These are phyloP conservation scores for Dalbergia cultrata DNA, from an alignment of 306 rosid species.

Conservation along the genomic window DNA sequence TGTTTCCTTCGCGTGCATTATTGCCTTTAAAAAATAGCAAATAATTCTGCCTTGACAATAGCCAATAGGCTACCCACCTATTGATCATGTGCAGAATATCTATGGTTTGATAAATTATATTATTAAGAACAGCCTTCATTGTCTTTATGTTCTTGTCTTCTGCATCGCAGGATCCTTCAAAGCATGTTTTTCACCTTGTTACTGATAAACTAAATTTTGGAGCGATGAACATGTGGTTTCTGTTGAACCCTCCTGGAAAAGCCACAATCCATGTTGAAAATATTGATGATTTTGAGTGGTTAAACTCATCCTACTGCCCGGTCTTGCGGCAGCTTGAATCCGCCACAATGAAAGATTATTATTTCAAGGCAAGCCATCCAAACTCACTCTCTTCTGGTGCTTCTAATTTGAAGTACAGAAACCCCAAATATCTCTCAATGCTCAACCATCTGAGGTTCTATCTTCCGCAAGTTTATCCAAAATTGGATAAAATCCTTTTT, in stretches of 20 bases:
- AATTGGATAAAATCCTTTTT: constrained; percentile 85
- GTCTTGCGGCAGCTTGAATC: constrained; percentile 95
- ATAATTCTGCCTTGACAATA: constrained; percentile 27
- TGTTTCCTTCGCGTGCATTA: constrained; percentile 14
- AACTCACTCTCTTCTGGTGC: constrained; percentile 73
- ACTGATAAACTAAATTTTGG: constrained; percentile 95
- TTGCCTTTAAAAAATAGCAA: constrained; percentile 10
- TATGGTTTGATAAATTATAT: constrained; percentile 26
- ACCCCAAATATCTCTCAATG: constrained; percentile 97
- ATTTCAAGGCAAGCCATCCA: constrained; percentile 92
- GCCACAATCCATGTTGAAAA: constrained; percentile 92
- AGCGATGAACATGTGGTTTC: constrained; percentile 99
- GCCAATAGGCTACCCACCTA: neutral
- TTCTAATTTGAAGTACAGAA: constrained; percentile 95
- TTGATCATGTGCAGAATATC: neutral
- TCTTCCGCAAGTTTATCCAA: constrained; percentile 95
- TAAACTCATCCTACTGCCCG: constrained; percentile 95
- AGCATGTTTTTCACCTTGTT: constrained; percentile 94
- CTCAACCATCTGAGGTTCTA: constrained; percentile 96
- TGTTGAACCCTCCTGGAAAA: constrained; percentile 92
- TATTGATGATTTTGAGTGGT: constrained; percentile 95
- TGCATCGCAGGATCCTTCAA: constrained; percentile 82
- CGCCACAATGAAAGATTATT: constrained; percentile 90
- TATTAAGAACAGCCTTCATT: constrained; percentile 34
- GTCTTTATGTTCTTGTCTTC: constrained; percentile 47